Base-by-base conservation (phyloP, 1,284 basidiomycete species). In the Porogramme epimiltina region DNA sequence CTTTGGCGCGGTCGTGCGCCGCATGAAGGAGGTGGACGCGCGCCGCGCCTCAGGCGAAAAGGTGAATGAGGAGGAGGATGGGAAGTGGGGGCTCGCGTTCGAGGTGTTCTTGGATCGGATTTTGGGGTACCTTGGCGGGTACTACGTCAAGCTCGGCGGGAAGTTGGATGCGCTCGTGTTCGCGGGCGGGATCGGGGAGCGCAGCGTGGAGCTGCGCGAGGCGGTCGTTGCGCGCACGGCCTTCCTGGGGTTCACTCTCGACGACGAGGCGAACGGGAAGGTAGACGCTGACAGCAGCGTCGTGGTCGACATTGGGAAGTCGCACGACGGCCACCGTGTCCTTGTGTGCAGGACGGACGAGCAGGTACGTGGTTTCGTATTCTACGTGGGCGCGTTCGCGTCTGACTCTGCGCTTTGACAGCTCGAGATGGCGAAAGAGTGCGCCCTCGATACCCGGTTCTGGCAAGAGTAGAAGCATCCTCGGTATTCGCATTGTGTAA, bases 181-280 rank as follows among this genome's bases (percentile, higher is more conserved):
- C 66, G 79, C 89, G 0, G 93, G 92, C 3, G 92, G 92, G 0
- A 91, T 95, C 47, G 93, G 93, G 0, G 93, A 95, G 72, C 77
- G 77, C 59, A 82, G 85, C 45, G 73, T 70, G 6, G 73, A 80
- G 55, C 68, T 95, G 51, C 72, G 93, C 37, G 66, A 71, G 40
- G 81, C 82, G 24, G 75, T 94, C 11, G 74, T 70, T 2, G 66
- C 75, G 31, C 73, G 77, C 40, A 73, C 87, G 20, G 60, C 50
- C 20, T 89, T 82, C 67, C 65, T 93, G 23, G 87, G 87, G 0
- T 87, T 86, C 45, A 63, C 65, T 40, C 54, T 82, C 1, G 77
- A 82, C 52, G 61, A 66, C 24, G 52, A 44, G 24, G 62, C 53
- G 56, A 70, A 70, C 46, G 63, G 66, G n/a, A 65, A 52, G n/a